Conservation (phyloP, 352 stramenopile species). For the Phytophthora hybrid region DNA sequence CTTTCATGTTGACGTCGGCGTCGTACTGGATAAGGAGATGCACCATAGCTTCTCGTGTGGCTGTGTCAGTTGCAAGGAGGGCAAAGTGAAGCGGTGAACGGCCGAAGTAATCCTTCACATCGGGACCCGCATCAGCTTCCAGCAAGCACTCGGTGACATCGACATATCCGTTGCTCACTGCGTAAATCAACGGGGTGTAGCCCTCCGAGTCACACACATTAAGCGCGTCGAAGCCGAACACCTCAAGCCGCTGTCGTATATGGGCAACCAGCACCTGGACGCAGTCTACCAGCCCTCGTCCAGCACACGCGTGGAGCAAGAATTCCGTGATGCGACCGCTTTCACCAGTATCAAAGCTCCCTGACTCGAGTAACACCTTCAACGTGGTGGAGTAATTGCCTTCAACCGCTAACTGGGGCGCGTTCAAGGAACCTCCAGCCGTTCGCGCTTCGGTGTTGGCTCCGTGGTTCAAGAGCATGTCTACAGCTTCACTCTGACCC, state of each 20-base stretch:
- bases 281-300: constrained; percentile 64
- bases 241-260: constrained; percentile 42
- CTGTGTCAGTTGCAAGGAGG: constrained; percentile 36
- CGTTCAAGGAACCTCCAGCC: constrained; percentile 48
- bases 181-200: constrained; percentile 86
- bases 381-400: constrained; percentile 64
- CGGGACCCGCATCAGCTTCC: constrained; percentile 55
- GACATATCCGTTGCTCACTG: constrained; percentile 61
- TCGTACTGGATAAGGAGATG: constrained; percentile 72
- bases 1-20: constrained; percentile 76
- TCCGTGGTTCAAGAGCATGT: constrained; percentile 76
- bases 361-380: constrained; percentile 56
- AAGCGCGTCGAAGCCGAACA: constrained; percentile 46
- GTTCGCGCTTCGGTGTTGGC: constrained; percentile 64
- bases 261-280: constrained; percentile 58
- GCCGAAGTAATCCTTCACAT: constrained; percentile 74
- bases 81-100: constrained; percentile 79
- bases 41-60: constrained; percentile 45
- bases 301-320: constrained; percentile 72
- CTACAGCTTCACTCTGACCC: constrained; percentile 66
- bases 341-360: constrained; percentile 53
- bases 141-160: constrained; percentile 67
- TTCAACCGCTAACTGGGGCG: constrained; percentile 63
- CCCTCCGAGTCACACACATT: constrained; percentile 73
- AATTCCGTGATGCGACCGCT: constrained; percentile 52